phyloP scores from a whole-genome alignment of 2,329 filamentous ascomycete genomes.

The Passalora sequoiae region DNA sequence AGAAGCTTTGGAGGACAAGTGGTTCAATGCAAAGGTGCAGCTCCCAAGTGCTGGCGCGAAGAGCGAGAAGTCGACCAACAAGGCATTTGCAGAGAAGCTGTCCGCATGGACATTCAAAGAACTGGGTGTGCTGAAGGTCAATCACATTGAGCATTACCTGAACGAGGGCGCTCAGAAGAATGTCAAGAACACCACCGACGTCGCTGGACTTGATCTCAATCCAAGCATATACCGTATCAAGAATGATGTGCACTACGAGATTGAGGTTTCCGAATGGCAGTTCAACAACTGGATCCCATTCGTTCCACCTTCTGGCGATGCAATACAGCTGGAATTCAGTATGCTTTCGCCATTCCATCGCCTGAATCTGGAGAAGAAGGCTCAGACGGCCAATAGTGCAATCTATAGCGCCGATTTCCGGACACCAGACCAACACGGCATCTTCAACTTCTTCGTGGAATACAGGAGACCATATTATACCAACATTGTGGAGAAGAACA shows the following conservation, averaged over 20 bases:
- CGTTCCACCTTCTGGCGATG: constrained; percentile 62
- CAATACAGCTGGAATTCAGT: constrained; percentile 89
- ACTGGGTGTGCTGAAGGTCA: constrained; percentile 79
- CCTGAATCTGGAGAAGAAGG: constrained; percentile 58
- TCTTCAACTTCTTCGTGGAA: constrained; percentile 97
- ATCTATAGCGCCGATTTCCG: constrained; percentile 72
- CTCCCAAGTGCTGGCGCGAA: constrained; percentile 46
- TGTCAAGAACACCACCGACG: constrained; percentile 31
- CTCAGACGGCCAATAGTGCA: constrained; percentile 59
- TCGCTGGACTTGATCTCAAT: constrained; percentile 55
- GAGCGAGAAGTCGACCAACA: constrained; percentile 65
- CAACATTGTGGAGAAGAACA: constrained; percentile 86
- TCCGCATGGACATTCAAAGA: constrained; percentile 98
- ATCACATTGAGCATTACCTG: constrained; percentile 71
- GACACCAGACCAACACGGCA: constrained; percentile 93
- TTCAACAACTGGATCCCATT: constrained; percentile 73
- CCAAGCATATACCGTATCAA: constrained; percentile 91
- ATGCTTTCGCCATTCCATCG: constrained; percentile 99
- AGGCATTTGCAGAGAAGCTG: constrained; percentile 76
- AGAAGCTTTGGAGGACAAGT: constrained; percentile 81
- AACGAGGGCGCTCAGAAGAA: constrained; percentile 48
- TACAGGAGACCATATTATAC: constrained; percentile 93
- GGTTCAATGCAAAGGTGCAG: constrained; percentile 78
- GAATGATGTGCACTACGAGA: constrained; percentile 84
- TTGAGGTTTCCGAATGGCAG: constrained; percentile 81